Evolutionary conservation across 345 rosid genomes (phyloP), one percentile per base, ranked within the genome.

Genomic region (Ceriops zippeliana): DNA sequence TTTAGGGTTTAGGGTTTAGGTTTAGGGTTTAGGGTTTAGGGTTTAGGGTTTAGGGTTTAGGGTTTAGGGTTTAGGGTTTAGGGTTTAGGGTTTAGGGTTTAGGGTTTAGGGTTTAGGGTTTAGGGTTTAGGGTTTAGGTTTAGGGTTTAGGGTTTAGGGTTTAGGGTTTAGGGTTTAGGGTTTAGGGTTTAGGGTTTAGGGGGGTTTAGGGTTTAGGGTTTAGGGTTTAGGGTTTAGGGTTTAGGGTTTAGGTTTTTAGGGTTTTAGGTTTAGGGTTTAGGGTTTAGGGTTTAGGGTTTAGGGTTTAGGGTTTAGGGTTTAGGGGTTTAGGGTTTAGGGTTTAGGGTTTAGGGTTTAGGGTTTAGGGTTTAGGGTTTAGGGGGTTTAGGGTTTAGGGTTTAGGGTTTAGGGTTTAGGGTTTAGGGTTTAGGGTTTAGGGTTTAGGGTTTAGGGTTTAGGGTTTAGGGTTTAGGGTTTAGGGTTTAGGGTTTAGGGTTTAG

Each of bases 141-240:
- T 68, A 24, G 54, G 62, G 70, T 56, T 67, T 67, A 67, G 70
- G 70, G 70, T 67, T 70, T 70, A 70, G 73, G 73, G 73, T 70
- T 70, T 70, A 70, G 73, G 73, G 60, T 70, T 70, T 51, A 32
- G 73, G 73, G 60, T 70, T 70, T 49, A 31, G 73, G 73, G 66
- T 70, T 70, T 61, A 61, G 73, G 73, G 66, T 70, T 70, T 61
- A 47, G 73, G 73, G 64, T 61, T 70, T 61, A 61, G 66, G n/a
- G n/a, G n/a, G n/a, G n/a, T n/a, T n/a, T n/a, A n/a, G n/a, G n/a
- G n/a, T n/a, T n/a, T n/a, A n/a, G n/a, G n/a, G n/a, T n/a, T n/a
- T n/a, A n/a, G n/a, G n/a, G n/a, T n/a, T n/a, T n/a, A n/a, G n/a
- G n/a, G n/a, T n/a, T n/a, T n/a, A n/a, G n/a, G n/a, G n/a, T n/a